phyloP scores from a whole-genome alignment of 2,329 filamentous ascomycete genomes.

The Thelonectria olida region DNA sequence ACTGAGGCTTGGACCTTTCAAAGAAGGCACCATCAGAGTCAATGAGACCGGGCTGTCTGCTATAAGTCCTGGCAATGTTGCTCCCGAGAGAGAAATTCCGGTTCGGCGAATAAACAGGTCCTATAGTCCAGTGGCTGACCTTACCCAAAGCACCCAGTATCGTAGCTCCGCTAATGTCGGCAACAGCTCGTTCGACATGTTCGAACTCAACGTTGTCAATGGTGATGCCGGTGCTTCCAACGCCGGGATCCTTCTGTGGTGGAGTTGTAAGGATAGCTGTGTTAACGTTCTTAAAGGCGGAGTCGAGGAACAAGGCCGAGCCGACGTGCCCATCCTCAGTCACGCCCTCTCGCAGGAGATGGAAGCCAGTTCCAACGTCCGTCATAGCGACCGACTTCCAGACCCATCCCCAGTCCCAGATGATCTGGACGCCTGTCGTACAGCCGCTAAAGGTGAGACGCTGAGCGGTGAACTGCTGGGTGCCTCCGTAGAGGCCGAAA shows the following conservation, averaged over 20 bases:
- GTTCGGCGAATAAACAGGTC: background rate
- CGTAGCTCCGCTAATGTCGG: background rate
- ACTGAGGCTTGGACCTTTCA: background rate
- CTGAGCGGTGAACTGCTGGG: slow-evolving; percentile 75
- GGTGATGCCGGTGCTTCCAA: background rate
- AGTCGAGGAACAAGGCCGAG: background rate
- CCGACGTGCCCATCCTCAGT: background rate
- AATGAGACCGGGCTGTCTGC: background rate
- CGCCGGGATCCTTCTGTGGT: background rate
- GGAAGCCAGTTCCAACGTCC: background rate
- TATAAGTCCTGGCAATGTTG: background rate
- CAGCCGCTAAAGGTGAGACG: slow-evolving; percentile 65
- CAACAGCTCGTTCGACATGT: background rate
- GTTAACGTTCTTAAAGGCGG: background rate
- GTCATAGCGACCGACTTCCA: background rate
- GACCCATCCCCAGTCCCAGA: slow-evolving; percentile 79
- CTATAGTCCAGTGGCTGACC: background rate
- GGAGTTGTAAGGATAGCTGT: background rate
- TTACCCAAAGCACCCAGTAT: background rate
- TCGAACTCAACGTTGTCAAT: background rate
- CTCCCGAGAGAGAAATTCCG: background rate
- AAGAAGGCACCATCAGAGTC: background rate
- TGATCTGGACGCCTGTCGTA: slow-evolving; percentile 72
- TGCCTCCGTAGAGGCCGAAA: slow-evolving; percentile 60
- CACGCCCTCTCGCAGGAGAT: background rate